Base-by-base conservation (phyloP, 2,329 filamentous ascomycete genomes). In the Diplocarpon mali region DNA sequence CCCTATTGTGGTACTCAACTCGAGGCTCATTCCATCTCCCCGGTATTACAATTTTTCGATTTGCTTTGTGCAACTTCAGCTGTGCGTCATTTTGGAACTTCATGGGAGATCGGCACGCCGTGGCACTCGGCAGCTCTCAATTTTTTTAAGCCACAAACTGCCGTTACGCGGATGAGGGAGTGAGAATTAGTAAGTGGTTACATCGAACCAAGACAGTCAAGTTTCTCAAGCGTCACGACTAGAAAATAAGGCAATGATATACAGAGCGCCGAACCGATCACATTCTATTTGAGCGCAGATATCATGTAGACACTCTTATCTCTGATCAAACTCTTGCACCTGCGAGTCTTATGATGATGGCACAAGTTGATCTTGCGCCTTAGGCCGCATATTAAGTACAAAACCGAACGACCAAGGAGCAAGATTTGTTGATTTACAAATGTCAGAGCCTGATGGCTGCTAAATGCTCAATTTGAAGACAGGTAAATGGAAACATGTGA, bases 71-170 rank as follows among this genome's bases (percentile, higher is more conserved):
- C 28, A 5, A 32, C 41, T 14, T 42, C 7, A 24, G 29, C n/a
- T 24, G 35, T 14, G 24, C 41, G 28, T 43, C 41, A 27, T 31
- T 29, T 14, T 37, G 41, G 35, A 43, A 32, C 28, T 10, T 32
- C 37, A 29, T 37, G 34, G 41, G 16, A 31, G 41, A 38, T 38
- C 27, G 13, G 14, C 41, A 34, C 37, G 41, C 12, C 14, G 41
- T 32, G 27, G 41, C 20, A 37, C 27, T 12, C 6, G 31, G 27
- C n/a, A 24, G 20, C 4, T 24, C 20, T 24, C 20, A 7, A 24
- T 24, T 24, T n/a, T n/a, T n/a, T n/a, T 24, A 24, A 4, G 7
- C 20, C 20, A 24, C 20, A 24, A 7, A 24, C 20, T 24, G 20
- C 20, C 20, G 20, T 24, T 24, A 24, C 20, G 20, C 20, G 20